Evolutionary conservation across 768 basidiomycete species (phyloP).

Genomic region (Phlebiopsis gigantea): DNA sequence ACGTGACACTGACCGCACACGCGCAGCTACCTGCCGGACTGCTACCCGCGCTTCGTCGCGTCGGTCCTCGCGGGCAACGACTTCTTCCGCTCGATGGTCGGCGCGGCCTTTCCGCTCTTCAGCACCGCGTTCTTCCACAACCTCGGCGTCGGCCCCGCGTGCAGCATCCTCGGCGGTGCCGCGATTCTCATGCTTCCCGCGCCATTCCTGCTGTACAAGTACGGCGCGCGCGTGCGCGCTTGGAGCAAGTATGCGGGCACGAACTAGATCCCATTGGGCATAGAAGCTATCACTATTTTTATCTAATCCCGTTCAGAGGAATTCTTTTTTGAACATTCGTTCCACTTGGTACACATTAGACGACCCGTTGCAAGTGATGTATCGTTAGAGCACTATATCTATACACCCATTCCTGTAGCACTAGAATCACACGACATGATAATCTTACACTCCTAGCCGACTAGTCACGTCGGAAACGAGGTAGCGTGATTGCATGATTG

Average conservation of each 20-base stretch:
- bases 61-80: conserved; percentile 31
- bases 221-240: conserved; percentile 11
- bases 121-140: conserved; percentile 16
- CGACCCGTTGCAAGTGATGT: no score
- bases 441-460: no score
- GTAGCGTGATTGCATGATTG: no score
- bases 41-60: conserved; percentile 28
- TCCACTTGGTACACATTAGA: no score
- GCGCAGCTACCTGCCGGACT: conserved; percentile 28
- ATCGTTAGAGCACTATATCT: no score
- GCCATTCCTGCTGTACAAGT: conserved; percentile 7
- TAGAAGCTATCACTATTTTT: no score
- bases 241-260: conserved; percentile 9
- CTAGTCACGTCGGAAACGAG: no score
- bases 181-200: conserved; percentile 11
- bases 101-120: conserved; percentile 14
- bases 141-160: conserved; percentile 14
- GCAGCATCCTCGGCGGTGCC: conserved; percentile 12
- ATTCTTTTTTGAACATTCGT: no score
- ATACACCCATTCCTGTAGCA: no score
- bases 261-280: no score
- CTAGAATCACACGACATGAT: no score
- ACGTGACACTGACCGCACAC: background rate
- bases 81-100: conserved; percentile 27
- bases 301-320: no score